Evolutionary conservation across 2,329 filamentous ascomycete species (phyloP).

Genomic region (Neonectria hederae): DNA sequence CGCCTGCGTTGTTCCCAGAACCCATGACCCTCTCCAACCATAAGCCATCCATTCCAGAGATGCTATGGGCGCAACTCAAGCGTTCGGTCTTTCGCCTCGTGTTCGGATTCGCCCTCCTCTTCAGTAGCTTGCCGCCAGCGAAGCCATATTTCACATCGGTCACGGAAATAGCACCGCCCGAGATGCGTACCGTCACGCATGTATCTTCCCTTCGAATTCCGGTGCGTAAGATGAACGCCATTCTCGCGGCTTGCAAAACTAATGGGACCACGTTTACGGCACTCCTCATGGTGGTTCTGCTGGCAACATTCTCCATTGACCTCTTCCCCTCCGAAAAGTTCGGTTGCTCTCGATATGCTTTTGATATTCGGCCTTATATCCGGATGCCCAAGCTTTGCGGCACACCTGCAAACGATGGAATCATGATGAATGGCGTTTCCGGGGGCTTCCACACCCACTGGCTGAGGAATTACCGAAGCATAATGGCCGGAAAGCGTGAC

Average conservation of each 20-base stretch:
- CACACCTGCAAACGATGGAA: slow-evolving; percentile 11
- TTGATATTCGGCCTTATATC: slow-evolving; percentile 13
- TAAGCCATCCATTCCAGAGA: slow-evolving; percentile 11
- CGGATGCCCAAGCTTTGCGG: slow-evolving; percentile 7
- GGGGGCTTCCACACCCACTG: slow-evolving; percentile 17
- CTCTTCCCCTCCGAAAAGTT: slow-evolving; percentile 34
- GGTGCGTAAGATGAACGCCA: slow-evolving; percentile 13
- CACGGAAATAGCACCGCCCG: slow-evolving; percentile 14
- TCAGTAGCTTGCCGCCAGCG: slow-evolving; percentile 11
- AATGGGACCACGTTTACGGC: slow-evolving; percentile 36
- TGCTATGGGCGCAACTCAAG: slow-evolving; percentile 13
- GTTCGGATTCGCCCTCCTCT: slow-evolving; percentile 15
- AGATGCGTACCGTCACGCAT: slow-evolving; percentile 21
- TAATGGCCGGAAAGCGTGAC: slow-evolving; percentile 1
- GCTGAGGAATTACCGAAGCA: slow-evolving; percentile 20
- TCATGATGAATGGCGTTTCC: slow-evolving; percentile 19
- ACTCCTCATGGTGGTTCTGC: slow-evolving; percentile 30
- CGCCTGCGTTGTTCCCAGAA: slow-evolving; percentile 5
- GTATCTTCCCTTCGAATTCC: slow-evolving; percentile 23
- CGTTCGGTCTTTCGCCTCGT: slow-evolving; percentile 5
- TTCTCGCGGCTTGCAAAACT: slow-evolving; percentile 27
- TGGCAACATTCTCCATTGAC: slow-evolving; percentile 31
- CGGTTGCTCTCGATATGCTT: slow-evolving; percentile 22
- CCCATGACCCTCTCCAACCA: slow-evolving; percentile 5
- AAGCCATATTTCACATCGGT: slow-evolving; percentile 23